These are phyloP conservation scores for Hibiscus mutabilis DNA, from an alignment of 345 rosid species.

Conservation along the genomic window DNA sequence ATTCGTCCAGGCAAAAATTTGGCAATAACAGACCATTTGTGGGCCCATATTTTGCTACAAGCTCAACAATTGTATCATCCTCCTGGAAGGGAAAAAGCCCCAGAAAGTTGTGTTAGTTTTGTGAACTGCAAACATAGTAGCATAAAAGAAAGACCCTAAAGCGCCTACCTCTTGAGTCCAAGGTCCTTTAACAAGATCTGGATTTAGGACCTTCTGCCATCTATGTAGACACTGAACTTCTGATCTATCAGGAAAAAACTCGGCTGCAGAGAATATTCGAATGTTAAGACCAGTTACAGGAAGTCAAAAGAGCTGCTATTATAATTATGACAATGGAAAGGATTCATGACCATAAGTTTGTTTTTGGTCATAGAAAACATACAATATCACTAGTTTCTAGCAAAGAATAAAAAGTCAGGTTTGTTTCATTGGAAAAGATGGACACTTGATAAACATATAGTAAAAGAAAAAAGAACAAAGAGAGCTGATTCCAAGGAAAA, in stretches of 20 bases:
- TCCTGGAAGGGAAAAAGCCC: conserved; percentile 44
- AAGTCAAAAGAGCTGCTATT: neutral
- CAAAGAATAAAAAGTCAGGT: neutral
- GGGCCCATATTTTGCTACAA: conserved; percentile 72
- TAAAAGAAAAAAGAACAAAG: neutral
- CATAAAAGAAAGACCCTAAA: neutral
- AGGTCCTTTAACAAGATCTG: conserved; percentile 95
- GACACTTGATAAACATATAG: neutral
- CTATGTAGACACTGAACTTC: conserved; percentile 98
- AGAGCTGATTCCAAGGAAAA: conserved; percentile 15
- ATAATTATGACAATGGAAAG: neutral
- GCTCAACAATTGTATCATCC: conserved; percentile 76
- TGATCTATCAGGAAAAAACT: conserved; percentile 72
- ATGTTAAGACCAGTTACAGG: neutral
- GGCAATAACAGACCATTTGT: conserved; percentile 90
- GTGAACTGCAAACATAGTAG: conserved; percentile 1
- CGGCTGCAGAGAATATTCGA: conserved; percentile 51
- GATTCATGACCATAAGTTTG: neutral
- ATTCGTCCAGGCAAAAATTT: conserved; percentile 90
- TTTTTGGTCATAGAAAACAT: neutral
- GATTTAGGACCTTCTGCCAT: conserved; percentile 99
- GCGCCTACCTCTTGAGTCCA: conserved; percentile 85
- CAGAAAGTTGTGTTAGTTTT: conserved; percentile 7
- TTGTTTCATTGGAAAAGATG: neutral
- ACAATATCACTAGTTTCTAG: neutral